Conservation (phyloP, 306 rosid species). For the Prunus mume region DNA sequence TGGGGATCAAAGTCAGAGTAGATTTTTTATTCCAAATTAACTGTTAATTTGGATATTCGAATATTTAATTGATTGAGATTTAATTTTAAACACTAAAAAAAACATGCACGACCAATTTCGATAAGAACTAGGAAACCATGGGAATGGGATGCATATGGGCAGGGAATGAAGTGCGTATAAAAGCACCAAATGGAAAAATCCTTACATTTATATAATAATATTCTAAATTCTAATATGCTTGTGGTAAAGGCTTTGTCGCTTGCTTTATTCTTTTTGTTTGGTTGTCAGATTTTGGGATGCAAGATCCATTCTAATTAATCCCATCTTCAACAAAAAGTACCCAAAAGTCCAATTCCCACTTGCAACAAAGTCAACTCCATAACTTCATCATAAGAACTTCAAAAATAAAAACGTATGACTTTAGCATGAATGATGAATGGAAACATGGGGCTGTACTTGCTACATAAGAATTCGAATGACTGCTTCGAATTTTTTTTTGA, state of each 20-base stretch:
- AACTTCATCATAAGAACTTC: not conserved
- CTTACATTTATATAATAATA: not conserved
- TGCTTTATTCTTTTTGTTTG: not conserved
- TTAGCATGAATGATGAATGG: not conserved
- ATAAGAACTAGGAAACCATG: not conserved
- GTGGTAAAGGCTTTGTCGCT: not conserved
- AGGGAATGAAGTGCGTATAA: not conserved
- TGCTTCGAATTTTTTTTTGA: not conserved
- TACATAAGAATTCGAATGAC: not conserved
- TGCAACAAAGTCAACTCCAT: not conserved
- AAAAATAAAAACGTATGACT: not conserved
- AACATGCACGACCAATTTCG: not conserved
- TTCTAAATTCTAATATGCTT: not conserved
- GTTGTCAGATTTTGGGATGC: not conserved
- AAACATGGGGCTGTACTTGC: not conserved
- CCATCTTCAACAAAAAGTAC: not conserved
- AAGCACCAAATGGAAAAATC: not conserved
- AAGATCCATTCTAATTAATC: not conserved
- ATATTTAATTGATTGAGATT: not conserved
- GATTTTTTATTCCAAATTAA: too few species aligned
- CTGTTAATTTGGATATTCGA: not conserved
- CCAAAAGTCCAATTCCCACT: not conserved
- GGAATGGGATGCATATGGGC: not conserved
- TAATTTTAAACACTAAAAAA: not conserved
- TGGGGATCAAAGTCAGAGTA: too few species aligned